phyloP scores from a whole-genome alignment of 2,329 filamentous ascomycete genomes.

The Fusarium anguioides region DNA sequence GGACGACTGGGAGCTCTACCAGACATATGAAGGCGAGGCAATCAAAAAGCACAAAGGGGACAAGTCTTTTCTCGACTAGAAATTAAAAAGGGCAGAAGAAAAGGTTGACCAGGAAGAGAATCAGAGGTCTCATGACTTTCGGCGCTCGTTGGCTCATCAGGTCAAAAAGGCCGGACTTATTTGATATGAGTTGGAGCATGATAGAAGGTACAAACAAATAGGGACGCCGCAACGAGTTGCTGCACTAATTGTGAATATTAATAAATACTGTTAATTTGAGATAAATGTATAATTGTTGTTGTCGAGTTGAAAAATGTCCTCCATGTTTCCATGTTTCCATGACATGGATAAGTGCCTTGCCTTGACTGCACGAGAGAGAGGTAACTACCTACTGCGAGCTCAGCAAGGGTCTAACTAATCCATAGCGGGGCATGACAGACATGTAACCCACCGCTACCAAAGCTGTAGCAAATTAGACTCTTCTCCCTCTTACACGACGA shows the following conservation, averaged over 20 bases:
- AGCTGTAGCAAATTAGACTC: not conserved
- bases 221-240: not conserved
- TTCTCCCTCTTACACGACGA: constrained; percentile 17
- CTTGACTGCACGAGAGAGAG: no score
- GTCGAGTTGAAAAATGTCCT: no score
- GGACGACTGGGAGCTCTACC: constrained; percentile 66
- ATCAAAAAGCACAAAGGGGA: constrained; percentile 55
- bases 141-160: constrained; percentile 37
- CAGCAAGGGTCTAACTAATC: constrained; percentile 31
- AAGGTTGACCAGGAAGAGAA: constrained; percentile 45
- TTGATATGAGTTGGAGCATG: not conserved
- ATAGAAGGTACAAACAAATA: not conserved
- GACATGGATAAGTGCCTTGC: no score
- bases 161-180: constrained; percentile 13
- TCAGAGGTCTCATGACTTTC: constrained; percentile 44
- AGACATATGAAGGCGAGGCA: constrained; percentile 58
- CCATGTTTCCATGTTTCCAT: no score
- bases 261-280: not conserved
- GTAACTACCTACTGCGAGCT: no score
- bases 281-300: not conserved
- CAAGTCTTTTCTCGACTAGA: constrained; percentile 56
- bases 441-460: constrained; percentile 21
- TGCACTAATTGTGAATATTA: constrained; percentile 1
- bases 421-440: constrained; percentile 32
- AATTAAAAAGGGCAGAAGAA: constrained; percentile 49